phyloP scores from a whole-genome alignment of 495 filamentous ascomycete species.

The Trichoderma reesei region DNA sequence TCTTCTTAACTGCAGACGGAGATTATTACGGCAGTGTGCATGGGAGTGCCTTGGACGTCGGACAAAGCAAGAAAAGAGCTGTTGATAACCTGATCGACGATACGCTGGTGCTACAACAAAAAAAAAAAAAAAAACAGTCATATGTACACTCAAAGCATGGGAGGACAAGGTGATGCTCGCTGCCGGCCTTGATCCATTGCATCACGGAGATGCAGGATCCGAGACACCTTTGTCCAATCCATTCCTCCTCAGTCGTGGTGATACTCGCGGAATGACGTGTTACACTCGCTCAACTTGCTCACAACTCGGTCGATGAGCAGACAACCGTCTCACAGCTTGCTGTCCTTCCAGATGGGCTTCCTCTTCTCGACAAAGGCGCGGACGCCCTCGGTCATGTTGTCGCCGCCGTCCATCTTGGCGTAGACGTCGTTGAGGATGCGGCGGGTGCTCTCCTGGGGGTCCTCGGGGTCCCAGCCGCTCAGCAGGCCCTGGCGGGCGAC shows the following conservation, averaged over 20 bases:
- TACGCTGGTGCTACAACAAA: neutral
- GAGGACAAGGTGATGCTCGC: neutral
- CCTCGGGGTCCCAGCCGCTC: slow-evolving; percentile 51
- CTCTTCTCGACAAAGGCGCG: slow-evolving; percentile 73
- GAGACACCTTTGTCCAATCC: neutral
- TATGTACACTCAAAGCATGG: neutral
- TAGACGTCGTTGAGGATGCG: slow-evolving; percentile 50
- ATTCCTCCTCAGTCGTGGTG: neutral
- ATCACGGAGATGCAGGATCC: neutral
- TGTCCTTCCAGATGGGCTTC: slow-evolving; percentile 59
- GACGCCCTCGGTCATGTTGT: slow-evolving; percentile 72
- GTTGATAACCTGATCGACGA: neutral
- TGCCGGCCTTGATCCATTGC: neutral
- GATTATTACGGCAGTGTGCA: neutral
- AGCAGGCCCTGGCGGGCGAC: slow-evolving; percentile 57
- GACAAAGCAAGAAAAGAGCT: neutral
- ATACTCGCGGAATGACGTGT: neutral
- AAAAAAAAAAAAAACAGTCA: neutral
- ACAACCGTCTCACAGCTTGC: slow-evolving; percentile 49
- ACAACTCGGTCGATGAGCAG: too few species aligned
- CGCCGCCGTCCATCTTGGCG: slow-evolving; percentile 47
- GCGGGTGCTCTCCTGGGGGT: slow-evolving; percentile 54
- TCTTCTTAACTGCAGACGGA: too few species aligned
- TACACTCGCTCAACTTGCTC: too few species aligned
- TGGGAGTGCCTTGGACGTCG: neutral